These are phyloP conservation scores for Lichina pygmaea DNA, from an alignment of 495 filamentous ascomycete species.

Conservation along the genomic window DNA sequence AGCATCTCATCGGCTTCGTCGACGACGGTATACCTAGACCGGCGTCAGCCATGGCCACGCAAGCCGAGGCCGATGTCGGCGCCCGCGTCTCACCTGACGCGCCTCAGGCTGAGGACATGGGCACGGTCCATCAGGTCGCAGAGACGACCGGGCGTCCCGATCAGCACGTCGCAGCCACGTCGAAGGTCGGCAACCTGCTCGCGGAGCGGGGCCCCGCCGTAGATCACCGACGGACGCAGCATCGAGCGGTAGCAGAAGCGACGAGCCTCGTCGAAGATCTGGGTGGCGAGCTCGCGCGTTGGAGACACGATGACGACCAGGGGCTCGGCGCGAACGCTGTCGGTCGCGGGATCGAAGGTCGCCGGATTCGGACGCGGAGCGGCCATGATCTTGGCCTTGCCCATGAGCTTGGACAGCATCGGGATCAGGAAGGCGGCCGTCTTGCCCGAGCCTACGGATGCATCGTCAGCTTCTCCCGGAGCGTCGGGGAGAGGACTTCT, in stretches of 20 bases:
- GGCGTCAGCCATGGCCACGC: neutral
- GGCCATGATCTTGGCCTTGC: constrained; percentile 63
- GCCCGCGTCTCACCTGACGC: constrained; percentile 32
- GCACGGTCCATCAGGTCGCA: constrained; percentile 52
- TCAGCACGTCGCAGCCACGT: constrained; percentile 68
- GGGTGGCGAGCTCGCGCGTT: constrained; percentile 66
- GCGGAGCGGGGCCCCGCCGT: constrained; percentile 47
- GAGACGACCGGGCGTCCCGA: constrained; percentile 71
- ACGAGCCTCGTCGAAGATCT: constrained; percentile 83
- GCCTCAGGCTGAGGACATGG: constrained; percentile 38
- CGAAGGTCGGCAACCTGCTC: constrained; percentile 44
- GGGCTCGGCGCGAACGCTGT: constrained; percentile 46
- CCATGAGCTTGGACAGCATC: constrained; percentile 72
- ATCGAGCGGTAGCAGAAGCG: constrained; percentile 82
- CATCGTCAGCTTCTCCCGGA: too few species aligned
- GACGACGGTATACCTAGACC: constrained; percentile 48
- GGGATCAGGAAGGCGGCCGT: constrained; percentile 83
- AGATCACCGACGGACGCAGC: constrained; percentile 76
- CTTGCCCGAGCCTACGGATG: constrained; percentile 59
- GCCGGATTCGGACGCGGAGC: constrained; percentile 34
- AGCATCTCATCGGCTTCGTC: constrained; percentile 94
- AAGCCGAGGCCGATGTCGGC: neutral
- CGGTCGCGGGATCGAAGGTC: constrained; percentile 14
- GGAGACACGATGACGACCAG: constrained; percentile 67
- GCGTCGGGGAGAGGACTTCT: neutral